A percentile compares a stretch with the other conserved stretches of the same genome.
Conservation (phyloP, 352 stramenopile species). For the Pseudoperonospora humuli region DNA sequence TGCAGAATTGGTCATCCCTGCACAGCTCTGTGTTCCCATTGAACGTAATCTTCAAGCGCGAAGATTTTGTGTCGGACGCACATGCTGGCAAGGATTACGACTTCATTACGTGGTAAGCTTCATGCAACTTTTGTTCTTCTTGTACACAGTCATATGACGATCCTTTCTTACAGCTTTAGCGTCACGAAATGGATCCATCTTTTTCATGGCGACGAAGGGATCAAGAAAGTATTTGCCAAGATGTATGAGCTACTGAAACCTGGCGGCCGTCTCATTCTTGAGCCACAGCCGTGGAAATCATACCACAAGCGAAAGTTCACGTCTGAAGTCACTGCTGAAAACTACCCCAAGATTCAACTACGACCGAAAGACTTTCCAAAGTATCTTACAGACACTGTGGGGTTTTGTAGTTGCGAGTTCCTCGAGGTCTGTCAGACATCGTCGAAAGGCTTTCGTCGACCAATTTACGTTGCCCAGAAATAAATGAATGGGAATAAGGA, state of each 20-base stretch:
- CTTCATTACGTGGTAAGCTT: conserved; percentile 67
- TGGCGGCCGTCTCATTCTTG: conserved; percentile 68
- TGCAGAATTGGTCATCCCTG: background rate
- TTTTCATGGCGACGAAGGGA: conserved; percentile 77
- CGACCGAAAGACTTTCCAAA: conserved; percentile 67
- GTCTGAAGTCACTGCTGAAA: conserved; percentile 56
- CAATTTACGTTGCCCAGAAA: conserved; percentile 74
- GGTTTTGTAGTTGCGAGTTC: conserved; percentile 61
- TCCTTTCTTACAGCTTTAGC: conserved; percentile 52
- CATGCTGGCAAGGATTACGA: conserved; percentile 66
- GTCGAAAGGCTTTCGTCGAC: conserved; percentile 61
- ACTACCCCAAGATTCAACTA: conserved; percentile 65
- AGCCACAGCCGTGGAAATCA: conserved; percentile 84
- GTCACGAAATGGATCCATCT: conserved; percentile 90
- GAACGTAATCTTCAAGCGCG: conserved; percentile 79
- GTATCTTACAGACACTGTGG: conserved; percentile 46
- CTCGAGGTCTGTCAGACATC: conserved; percentile 73
- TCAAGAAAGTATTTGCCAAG: conserved; percentile 64
- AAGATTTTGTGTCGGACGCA: conserved; percentile 50
- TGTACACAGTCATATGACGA: background rate
- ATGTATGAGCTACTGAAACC: conserved; percentile 56
- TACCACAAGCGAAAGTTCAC: conserved; percentile 85
- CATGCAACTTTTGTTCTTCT: background rate
- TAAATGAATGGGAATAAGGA: conserved; percentile 8
- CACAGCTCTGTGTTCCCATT: conserved; percentile 52